These are phyloP conservation scores for Sphagnum fallax DNA, from an alignment of 228 moss, liverwort and hornwort species.

Conservation along the genomic window DNA sequence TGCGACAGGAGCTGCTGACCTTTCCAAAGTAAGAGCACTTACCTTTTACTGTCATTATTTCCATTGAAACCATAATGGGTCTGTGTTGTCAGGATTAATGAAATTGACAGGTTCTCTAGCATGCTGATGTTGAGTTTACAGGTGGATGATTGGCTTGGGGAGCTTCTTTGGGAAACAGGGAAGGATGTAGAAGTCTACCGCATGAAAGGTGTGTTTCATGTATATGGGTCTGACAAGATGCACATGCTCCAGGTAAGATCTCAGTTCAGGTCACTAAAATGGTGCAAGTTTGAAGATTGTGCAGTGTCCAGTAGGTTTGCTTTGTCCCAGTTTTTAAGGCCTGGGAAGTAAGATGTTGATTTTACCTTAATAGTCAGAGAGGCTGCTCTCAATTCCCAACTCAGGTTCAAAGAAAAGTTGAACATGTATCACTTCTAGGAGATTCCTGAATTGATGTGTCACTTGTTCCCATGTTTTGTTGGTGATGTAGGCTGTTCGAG, in stretches of 20 bases:
- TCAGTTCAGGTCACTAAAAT: background rate
- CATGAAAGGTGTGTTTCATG: slow-evolving; percentile 65
- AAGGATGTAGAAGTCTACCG: slow-evolving; percentile 59
- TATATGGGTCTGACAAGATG: slow-evolving; percentile 50
- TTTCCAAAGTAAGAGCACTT: slow-evolving; percentile 37
- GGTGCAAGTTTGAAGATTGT: background rate
- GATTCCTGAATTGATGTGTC: too few species aligned
- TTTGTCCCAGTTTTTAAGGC: too few species aligned
- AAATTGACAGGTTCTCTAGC: too few species aligned
- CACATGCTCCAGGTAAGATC: slow-evolving; percentile 63
- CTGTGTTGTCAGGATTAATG: background rate
- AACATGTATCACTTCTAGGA: background rate
- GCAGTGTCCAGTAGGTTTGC: too few species aligned
- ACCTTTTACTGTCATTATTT: background rate
- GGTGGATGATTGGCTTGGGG: slow-evolving; percentile 78
- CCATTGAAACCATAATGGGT: too few species aligned
- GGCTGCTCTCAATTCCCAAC: background rate
- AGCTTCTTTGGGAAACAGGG: slow-evolving; percentile 64
- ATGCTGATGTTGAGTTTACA: slow-evolving; percentile 12
- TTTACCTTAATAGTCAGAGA: background rate
- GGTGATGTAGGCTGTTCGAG: slow-evolving; percentile 62
- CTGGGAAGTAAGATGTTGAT: too few species aligned
- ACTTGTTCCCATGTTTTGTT: background rate
- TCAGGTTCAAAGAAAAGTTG: background rate
- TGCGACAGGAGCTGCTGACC: slow-evolving; percentile 32